Base-by-base conservation (phyloP, 2,329 filamentous ascomycete species). In the Helicocarpus griseus region DNA sequence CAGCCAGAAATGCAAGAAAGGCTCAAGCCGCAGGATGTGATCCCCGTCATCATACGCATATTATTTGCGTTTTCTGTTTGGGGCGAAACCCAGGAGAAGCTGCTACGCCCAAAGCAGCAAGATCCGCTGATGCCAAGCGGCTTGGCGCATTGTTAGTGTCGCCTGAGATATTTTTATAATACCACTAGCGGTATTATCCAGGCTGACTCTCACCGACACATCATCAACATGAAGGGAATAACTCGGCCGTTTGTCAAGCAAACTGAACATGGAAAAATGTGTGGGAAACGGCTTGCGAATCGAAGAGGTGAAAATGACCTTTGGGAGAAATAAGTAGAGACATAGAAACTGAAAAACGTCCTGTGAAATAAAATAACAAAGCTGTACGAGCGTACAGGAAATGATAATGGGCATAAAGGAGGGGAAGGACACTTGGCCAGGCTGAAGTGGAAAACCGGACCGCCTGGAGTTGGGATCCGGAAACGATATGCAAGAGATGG, bases 71-170 rank as follows among this genome's bases (percentile, higher is more conserved):
- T n/a, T n/a, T n/a, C n/a, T n/a, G n/a, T n/a, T n/a, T n/a, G 31
- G 31, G 21, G 24, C 41, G 4, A 28, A 3, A 28, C 7, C 41
- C 26, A 31, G 26, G 41, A 14, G 39, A 53, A 43, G 28, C 22
- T 19, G 19, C 51, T 52, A 49, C 4, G 9, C 36, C n/a, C 24
- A 21, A 41, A 29, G 6, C 19, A 24, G 50, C 4, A 48, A 48
- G 11, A 49, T 39, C 22, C 19, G 36, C 48, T 33, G 36, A 40
- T 43, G 38, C 48, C 48, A 50, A 50, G 48, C 7, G 13, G 9
- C 2, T 14, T 22, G 14, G 48, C 17, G 48, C n/a, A 50, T 40
- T 43, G n/a, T n/a, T 43, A n/a, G 44, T 24, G 28, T 44, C 28
- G 29, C 28, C 28, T 11, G 28, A 46, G 19, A 46, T 35, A 46